Percentiles rank a stretch among this genome's conserved stretches.
Conservation (phyloP, 257 asterid species). For the Rhazya stricta region DNA sequence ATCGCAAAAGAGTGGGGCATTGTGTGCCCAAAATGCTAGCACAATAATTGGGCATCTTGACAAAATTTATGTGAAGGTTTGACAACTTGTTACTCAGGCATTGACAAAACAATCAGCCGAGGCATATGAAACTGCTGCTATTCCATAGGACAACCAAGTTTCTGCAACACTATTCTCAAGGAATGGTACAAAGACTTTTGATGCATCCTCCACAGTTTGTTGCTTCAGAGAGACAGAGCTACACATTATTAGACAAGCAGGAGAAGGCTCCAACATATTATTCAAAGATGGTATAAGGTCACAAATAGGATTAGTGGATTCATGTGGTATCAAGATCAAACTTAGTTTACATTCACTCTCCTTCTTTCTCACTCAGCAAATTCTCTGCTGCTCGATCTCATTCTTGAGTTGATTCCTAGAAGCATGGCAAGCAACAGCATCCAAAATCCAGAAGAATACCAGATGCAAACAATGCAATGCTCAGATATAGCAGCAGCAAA, state of each 20-base stretch:
- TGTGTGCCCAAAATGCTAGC: constrained; percentile 17
- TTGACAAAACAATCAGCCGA: not conserved
- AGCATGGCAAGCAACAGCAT: not conserved
- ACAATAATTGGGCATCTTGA: constrained; percentile 8
- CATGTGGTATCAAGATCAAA: not conserved
- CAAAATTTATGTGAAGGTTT: not conserved
- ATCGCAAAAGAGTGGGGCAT: constrained; percentile 8
- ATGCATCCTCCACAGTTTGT: not conserved
- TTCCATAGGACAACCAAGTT: too few relatives aligned
- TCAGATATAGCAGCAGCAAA: too few relatives aligned
- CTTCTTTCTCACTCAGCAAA: not conserved
- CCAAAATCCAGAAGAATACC: not conserved
- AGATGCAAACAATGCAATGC: too few relatives aligned
- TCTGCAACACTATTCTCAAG: too few relatives aligned
- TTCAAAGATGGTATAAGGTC: not conserved
- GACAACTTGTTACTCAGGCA: constrained; percentile 2
- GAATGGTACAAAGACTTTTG: not conserved
- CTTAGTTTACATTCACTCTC: not conserved
- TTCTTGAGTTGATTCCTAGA: not conserved
- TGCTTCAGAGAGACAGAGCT: not conserved
- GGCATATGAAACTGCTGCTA: not conserved
- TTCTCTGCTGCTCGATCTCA: too few relatives aligned
- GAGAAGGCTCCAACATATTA: too few relatives aligned
- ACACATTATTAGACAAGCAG: too few relatives aligned
- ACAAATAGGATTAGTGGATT: too few relatives aligned